Evolutionary conservation across 805 yeast species (phyloP).

Genomic region (Lipomyces yamadae): DNA sequence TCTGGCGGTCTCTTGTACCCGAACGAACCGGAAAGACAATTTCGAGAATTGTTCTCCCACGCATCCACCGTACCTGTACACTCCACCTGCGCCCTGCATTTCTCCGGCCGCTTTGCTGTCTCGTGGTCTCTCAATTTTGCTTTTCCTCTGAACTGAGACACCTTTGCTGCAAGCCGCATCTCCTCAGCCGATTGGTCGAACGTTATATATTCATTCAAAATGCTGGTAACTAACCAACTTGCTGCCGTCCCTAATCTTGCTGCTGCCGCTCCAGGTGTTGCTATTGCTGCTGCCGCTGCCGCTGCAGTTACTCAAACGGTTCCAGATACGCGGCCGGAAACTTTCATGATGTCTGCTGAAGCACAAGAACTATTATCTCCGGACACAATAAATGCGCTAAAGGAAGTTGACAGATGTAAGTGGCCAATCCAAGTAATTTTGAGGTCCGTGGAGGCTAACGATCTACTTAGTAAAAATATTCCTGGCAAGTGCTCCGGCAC

Average conservation of each 20-base stretch:
- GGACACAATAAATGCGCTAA: constrained; percentile 31
- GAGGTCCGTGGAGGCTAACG: neutral
- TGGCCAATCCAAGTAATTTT: neutral
- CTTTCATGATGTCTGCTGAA: constrained; percentile 39
- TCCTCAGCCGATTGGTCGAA: neutral
- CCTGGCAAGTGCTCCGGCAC: constrained; percentile 90
- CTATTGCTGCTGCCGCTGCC: constrained; percentile 8
- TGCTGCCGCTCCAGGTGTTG: neutral
- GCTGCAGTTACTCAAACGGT: constrained; percentile 15
- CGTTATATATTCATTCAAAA: neutral
- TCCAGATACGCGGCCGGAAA: constrained; percentile 36
- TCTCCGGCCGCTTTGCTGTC: neutral
- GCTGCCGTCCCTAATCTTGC: constrained; percentile 13
- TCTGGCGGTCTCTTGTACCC: neutral
- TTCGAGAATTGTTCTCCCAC: neutral
- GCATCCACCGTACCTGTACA: neutral
- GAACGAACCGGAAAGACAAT: neutral
- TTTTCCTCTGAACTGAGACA: neutral
- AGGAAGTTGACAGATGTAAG: constrained; percentile 35
- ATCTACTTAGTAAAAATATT: constrained; percentile 64
- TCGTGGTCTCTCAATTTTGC: neutral
- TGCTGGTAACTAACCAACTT: constrained; percentile 11
- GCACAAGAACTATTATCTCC: constrained; percentile 35
- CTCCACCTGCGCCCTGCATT: neutral
- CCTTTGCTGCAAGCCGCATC: neutral